A percentile compares a stretch with the other conserved stretches of the same genome.
These are phyloP conservation scores for Mycosphaerella sp. DNA, from an alignment of 2,329 filamentous ascomycete species.

Conservation along the genomic window DNA sequence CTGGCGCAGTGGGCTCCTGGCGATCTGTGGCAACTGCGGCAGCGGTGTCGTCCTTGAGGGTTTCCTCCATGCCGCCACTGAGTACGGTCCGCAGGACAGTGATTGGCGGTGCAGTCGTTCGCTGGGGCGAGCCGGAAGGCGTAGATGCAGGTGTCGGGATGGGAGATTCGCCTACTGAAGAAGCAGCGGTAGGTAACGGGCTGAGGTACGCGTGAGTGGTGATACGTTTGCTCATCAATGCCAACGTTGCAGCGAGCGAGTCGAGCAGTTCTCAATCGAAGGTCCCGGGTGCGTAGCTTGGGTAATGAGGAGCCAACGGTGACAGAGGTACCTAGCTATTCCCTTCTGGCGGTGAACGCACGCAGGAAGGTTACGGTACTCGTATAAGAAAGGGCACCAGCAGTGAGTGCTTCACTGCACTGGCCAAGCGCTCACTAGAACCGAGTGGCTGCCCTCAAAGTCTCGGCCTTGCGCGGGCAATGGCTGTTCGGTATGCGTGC, in stretches of 20 bases:
- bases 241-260: slow-evolving; percentile 46
- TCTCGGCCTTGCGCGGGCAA: background rate
- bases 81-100: slow-evolving; percentile 18
- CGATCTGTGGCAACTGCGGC: slow-evolving; percentile 15
- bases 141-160: slow-evolving; percentile 26
- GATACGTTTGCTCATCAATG: slow-evolving; percentile 24
- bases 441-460: too few relatives aligned
- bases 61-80: slow-evolving; percentile 25
- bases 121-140: slow-evolving; percentile 23
- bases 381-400: slow-evolving; percentile 5
- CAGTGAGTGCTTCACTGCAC: background rate
- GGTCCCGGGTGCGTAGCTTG: background rate
- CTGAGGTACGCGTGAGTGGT: slow-evolving; percentile 21
- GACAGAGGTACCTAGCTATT: background rate
- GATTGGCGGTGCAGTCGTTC: slow-evolving; percentile 15
- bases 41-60: slow-evolving; percentile 18
- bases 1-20: slow-evolving; percentile 13
- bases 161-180: slow-evolving; percentile 17
- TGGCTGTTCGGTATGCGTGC: background rate
- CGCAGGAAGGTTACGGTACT: slow-evolving; percentile 1
- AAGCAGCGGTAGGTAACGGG: slow-evolving; percentile 14
- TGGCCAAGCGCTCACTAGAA: background rate
- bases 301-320: background rate
- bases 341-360: slow-evolving; percentile 1
- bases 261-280: background rate